A percentile compares a stretch with the other conserved stretches of the same genome.
These are phyloP conservation scores for Lactarius tabidus DNA, from an alignment of 768 basidiomycete genomes.

Conservation along the genomic window DNA sequence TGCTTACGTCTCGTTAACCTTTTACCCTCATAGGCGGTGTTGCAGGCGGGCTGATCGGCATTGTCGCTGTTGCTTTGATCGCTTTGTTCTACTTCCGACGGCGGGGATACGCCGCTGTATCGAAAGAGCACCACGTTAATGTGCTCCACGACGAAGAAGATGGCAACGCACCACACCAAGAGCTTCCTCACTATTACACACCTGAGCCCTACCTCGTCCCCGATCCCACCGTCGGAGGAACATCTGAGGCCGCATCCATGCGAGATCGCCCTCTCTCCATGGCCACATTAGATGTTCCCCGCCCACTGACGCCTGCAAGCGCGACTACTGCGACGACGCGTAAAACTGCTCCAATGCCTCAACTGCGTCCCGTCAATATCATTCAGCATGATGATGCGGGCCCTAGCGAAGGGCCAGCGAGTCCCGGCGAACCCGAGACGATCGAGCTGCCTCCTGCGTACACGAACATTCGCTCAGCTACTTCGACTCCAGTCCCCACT, in stretches of 20 bases:
- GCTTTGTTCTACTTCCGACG: conserved; percentile 50
- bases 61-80: conserved; percentile 41
- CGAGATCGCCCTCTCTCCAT: conserved; percentile 24
- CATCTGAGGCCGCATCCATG: conserved; percentile 35
- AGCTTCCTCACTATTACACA: conserved; percentile 65
- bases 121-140: conserved; percentile 61
- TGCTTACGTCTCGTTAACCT: background rate
- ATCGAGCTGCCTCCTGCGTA: conserved; percentile 84
- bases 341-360: conserved; percentile 43
- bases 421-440: conserved; percentile 54
- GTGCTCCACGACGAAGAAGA: conserved; percentile 57
- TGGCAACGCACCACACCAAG: conserved; percentile 43
- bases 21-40: conserved; percentile 50
- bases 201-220: conserved; percentile 75
- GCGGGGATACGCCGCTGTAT: conserved; percentile 36
- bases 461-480: conserved; percentile 46
- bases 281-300: conserved; percentile 16
- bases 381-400: conserved; percentile 87
- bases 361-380: conserved; percentile 69
- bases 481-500: background rate
- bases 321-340: conserved; percentile 36
- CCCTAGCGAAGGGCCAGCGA: conserved; percentile 38
- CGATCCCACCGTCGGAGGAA: conserved; percentile 48
- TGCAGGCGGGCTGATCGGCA: conserved; percentile 50
- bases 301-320: conserved; percentile 26